These are phyloP conservation scores for Amaranthus palmeri DNA, from an alignment of 148 eudicot species.

Conservation along the genomic window DNA sequence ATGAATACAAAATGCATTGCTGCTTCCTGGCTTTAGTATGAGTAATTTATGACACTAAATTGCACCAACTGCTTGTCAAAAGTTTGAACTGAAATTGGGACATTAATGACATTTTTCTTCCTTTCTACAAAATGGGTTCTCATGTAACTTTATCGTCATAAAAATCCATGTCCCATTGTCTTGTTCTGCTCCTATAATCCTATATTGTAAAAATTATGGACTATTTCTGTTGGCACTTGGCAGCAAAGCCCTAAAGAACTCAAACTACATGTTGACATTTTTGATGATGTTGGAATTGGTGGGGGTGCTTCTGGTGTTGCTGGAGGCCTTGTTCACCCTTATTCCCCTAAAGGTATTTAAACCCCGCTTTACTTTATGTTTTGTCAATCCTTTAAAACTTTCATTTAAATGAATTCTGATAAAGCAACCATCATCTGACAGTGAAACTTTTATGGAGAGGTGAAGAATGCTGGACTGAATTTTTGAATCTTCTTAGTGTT, in stretches of 20 bases:
- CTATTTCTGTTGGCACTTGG: conserved; percentile 12
- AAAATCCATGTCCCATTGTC: too few species aligned
- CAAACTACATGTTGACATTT: conserved; percentile 53
- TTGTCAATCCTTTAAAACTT: background rate
- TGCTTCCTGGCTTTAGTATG: background rate
- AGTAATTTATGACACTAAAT: background rate
- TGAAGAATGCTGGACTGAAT: conserved; percentile 79
- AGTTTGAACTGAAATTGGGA: background rate
- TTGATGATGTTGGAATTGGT: conserved; percentile 88
- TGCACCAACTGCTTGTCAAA: background rate
- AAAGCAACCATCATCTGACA: conserved; percentile 22
- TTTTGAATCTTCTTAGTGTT: conserved; percentile 65
- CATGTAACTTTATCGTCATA: too few species aligned
- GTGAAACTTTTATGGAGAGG: conserved; percentile 94
- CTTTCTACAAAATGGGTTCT: too few species aligned
- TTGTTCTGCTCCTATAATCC: too few species aligned
- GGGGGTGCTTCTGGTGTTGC: conserved; percentile 98
- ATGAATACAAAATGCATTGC: background rate
- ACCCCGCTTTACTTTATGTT: background rate
- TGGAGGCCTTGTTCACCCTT: conserved; percentile 97
- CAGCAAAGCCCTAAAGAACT: conserved; percentile 70
- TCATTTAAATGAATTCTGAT: conserved; percentile 18
- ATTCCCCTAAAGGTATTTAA: conserved; percentile 82
- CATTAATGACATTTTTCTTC: too few species aligned
- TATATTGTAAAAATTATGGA: background rate